These are phyloP conservation scores for Nigrospora osmanthi DNA, from an alignment of 2,329 filamentous ascomycete genomes.

Conservation along the genomic window DNA sequence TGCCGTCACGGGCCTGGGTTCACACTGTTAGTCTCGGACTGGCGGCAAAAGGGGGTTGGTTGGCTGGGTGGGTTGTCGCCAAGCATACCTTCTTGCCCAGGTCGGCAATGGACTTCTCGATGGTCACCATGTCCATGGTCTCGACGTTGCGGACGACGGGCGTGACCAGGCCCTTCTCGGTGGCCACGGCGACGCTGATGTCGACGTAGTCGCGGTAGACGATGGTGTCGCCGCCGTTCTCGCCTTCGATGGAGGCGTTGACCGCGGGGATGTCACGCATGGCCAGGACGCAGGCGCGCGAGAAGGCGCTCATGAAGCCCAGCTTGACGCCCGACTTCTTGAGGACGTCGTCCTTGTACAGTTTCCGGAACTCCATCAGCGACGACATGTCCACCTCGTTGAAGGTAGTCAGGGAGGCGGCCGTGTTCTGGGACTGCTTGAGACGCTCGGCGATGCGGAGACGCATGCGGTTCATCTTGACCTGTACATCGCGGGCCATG, in stretches of 20 bases:
- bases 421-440: conserved; percentile 98
- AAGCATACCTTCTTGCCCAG: conserved; percentile 81
- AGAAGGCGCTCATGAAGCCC: conserved; percentile 99
- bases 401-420: conserved; percentile 94
- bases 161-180: conserved; percentile 94
- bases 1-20: conserved; percentile 76
- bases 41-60: not conserved
- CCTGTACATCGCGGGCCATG: conserved; percentile 40
- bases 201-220: conserved; percentile 98
- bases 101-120: conserved; percentile 87
- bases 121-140: conserved; percentile 75
- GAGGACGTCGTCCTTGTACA: conserved; percentile 92
- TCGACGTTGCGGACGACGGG: conserved; percentile 94
- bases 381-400: conserved; percentile 99
- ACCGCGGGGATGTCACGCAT: conserved; percentile 93
- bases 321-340: conserved; percentile 97
- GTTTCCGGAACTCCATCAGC: conserved; percentile 92
- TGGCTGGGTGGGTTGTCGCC: not conserved
- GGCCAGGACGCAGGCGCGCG: conserved; percentile 78
- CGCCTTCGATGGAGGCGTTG: conserved; percentile 95
- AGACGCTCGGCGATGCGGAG: conserved; percentile 93
- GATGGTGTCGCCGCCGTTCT: conserved; percentile 91
- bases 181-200: conserved; percentile 93
- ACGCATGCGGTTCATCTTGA: conserved; percentile 99
- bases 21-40: not conserved